A percentile compares a stretch with the other conserved stretches of the same genome.
Evolutionary conservation across 805 yeast genomes (phyloP).

Genomic region (Hemisphaericaspora nanyangensis): DNA sequence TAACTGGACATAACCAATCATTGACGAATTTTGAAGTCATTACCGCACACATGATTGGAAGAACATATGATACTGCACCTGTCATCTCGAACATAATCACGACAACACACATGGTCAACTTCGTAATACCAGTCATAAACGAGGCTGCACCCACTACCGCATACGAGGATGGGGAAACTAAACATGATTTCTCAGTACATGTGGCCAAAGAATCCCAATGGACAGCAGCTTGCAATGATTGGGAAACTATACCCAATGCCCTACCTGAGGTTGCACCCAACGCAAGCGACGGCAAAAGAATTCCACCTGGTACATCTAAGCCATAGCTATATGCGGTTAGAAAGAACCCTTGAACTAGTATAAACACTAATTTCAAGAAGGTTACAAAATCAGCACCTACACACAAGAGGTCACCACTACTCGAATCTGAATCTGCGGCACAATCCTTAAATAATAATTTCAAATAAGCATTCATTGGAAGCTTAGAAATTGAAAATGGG

Average conservation of each 20-base stretch:
- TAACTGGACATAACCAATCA: conserved; percentile 54
- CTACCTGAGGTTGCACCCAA: conserved; percentile 62
- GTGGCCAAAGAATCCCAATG: conserved; percentile 31
- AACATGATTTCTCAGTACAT: conserved; percentile 43
- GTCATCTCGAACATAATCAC: conserved; percentile 80
- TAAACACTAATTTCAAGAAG: conserved; percentile 28
- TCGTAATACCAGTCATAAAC: conserved; percentile 74
- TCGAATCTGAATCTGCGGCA: conserved; percentile 1
- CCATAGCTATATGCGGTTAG: conserved; percentile 72
- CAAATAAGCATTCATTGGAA: conserved; percentile 55
- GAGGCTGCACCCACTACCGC: conserved; percentile 89
- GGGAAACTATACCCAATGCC: conserved; percentile 49
- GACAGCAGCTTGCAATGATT: conserved; percentile 41
- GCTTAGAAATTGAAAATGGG: conserved; percentile 49
- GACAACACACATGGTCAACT: conserved; percentile 75
- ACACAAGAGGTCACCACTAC: conserved; percentile 34
- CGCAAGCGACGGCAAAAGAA: conserved; percentile 58
- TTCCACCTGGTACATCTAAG: conserved; percentile 63
- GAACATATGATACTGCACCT: conserved; percentile 78
- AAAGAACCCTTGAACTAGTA: conserved; percentile 49
- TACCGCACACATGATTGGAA: conserved; percentile 84
- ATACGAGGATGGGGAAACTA: conserved; percentile 82
- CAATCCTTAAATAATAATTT: conserved; percentile 73
- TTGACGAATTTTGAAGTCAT: conserved; percentile 70
- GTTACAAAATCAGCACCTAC: conserved; percentile 21